phyloP scores from a whole-genome alignment of 2,329 filamentous ascomycete genomes.

The Pseudogymnoascus sp. region DNA sequence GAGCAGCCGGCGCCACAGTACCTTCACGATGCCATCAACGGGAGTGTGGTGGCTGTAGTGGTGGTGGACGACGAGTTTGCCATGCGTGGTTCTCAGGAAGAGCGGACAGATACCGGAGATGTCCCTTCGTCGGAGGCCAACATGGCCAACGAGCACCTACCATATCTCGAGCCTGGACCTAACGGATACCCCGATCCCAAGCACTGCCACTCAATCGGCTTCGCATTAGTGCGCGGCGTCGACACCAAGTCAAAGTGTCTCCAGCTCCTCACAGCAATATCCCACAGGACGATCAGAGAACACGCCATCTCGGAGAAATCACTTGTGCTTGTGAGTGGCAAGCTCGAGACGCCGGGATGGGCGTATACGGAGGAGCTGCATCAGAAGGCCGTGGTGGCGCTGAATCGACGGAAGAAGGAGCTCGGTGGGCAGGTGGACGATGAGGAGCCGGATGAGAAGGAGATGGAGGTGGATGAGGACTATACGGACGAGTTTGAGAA shows the following conservation, averaged over 20 bases:
- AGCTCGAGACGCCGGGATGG: conserved; percentile 62
- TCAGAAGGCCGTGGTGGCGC: conserved; percentile 18
- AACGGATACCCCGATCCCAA: conserved; percentile 52
- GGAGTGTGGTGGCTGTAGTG: conserved; percentile 61
- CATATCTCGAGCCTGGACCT: conserved; percentile 50
- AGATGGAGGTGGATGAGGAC: conserved; percentile 11
- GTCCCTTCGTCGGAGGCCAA: conserved; percentile 15
- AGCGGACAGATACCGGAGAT: conserved; percentile 12
- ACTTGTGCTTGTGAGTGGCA: conserved; percentile 59
- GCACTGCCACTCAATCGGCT: conserved; percentile 51
- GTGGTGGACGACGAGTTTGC: conserved; percentile 47
- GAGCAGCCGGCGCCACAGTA: conserved; percentile 52
- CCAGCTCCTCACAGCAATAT: conserved; percentile 58
- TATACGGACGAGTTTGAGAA: conserved; percentile 28
- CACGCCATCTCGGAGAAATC: conserved; percentile 37
- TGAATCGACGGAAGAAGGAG: conserved; percentile 16
- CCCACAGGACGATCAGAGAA: conserved; percentile 33
- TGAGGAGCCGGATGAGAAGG: conserved; percentile 9
- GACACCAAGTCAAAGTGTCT: conserved; percentile 46
- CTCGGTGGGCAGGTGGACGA: conserved; percentile 8
- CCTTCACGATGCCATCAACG: conserved; percentile 59
- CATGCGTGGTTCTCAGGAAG: conserved; percentile 32
- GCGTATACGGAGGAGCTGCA: conserved; percentile 59
- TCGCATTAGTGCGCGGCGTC: conserved; percentile 64
- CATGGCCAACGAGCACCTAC: conserved; percentile 47